phyloP scores from a whole-genome alignment of 164 flowering plant species.

The Tetracentron sinense region DNA sequence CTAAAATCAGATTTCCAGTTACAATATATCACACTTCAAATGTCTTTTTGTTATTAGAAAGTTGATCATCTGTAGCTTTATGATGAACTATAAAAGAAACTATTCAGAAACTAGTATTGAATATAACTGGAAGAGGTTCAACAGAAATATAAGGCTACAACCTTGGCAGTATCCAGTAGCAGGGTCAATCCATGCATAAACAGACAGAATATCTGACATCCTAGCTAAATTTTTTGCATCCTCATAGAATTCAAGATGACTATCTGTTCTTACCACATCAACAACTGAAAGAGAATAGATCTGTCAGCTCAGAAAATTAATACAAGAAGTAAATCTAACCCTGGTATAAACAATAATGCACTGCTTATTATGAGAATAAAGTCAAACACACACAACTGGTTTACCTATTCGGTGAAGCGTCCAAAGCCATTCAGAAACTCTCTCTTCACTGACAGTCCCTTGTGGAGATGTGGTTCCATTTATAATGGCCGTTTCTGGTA shows the following conservation, averaged over 20 bases:
- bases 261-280: constrained; percentile 92
- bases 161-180: constrained; percentile 96
- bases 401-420: constrained; percentile 89
- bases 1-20: constrained; percentile 34
- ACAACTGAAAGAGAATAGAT: constrained; percentile 50
- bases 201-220: constrained; percentile 94
- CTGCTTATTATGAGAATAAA: not conserved
- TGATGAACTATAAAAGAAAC: constrained; percentile 3
- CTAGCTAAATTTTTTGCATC: constrained; percentile 76
- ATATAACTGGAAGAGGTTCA: constrained; percentile 1
- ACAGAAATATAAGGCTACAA: constrained; percentile 20
- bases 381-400: not conserved
- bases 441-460: constrained; percentile 42
- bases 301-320: constrained; percentile 6
- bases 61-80: not conserved
- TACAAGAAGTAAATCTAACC: not conserved
- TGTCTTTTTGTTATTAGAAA: not conserved
- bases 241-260: constrained; percentile 86
- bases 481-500: constrained; percentile 28
- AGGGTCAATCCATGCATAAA: constrained; percentile 97
- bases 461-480: constrained; percentile 32
- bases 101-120: not conserved
- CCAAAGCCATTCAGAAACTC: constrained; percentile 92
- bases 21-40: not conserved
- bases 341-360: not conserved